Evolutionary conservation across 148 eudicot genomes (phyloP).

Genomic region (Rhododendron kiyosumense): DNA sequence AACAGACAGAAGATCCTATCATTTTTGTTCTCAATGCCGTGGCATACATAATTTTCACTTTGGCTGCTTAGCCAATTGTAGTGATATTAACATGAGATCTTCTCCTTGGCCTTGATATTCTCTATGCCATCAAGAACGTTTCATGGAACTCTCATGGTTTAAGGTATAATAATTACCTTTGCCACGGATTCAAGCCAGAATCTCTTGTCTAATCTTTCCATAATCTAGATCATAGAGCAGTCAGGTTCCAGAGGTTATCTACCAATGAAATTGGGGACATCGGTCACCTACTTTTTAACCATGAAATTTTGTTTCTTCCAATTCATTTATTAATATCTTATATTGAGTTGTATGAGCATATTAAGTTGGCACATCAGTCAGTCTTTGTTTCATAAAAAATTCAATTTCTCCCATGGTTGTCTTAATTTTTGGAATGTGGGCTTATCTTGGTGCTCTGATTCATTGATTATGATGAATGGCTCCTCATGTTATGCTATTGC

Average conservation of each 20-base stretch:
- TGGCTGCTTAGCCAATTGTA: background rate
- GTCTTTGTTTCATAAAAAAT: background rate
- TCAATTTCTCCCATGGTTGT: too few relatives aligned
- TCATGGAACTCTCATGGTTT: background rate
- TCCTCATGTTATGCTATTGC: background rate
- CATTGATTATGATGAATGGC: background rate
- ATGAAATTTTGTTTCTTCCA: background rate
- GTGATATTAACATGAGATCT: background rate
- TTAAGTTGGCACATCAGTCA: too few relatives aligned
- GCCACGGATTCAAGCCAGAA: background rate
- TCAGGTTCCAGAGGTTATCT: background rate
- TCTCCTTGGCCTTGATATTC: background rate
- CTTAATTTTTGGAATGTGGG: background rate
- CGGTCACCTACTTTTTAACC: background rate
- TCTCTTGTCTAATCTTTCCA: background rate
- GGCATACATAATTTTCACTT: background rate
- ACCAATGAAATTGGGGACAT: background rate
- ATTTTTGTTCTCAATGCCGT: background rate
- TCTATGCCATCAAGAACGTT: background rate
- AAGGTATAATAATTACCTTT: background rate
- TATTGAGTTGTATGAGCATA: background rate
- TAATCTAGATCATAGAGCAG: background rate
- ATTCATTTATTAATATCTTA: background rate
- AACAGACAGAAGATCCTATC: background rate
- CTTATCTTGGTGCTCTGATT: background rate